Evolutionary conservation across 805 yeast genomes (phyloP).

Genomic region (Metschnikowia santaceciliae): DNA sequence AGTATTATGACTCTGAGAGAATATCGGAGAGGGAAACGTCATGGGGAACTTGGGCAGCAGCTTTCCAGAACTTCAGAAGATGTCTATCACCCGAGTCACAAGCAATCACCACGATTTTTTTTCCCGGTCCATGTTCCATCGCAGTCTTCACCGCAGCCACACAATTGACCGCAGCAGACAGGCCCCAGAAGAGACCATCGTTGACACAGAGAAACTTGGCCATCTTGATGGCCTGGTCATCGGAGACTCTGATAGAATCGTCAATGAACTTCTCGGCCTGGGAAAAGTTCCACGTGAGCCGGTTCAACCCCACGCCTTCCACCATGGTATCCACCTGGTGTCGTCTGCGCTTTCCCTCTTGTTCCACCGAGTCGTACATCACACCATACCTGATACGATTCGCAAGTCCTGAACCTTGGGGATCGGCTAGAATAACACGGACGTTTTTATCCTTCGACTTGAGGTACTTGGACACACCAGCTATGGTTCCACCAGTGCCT

Average conservation of each 20-base stretch:
- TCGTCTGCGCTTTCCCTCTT: conserved; percentile 88
- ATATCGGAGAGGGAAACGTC: conserved; percentile 36
- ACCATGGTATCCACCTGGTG: conserved; percentile 95
- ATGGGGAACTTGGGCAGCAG: conserved; percentile 39
- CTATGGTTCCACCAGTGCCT: conserved; percentile 68
- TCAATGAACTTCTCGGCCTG: conserved; percentile 70
- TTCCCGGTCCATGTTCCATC: conserved; percentile 48
- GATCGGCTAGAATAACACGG: conserved; percentile 76
- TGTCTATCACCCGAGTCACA: conserved; percentile 94
- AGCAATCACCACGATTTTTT: conserved; percentile 74
- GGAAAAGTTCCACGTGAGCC: conserved; percentile 77
- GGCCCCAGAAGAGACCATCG: conserved; percentile 90
- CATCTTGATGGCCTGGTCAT: conserved; percentile 80
- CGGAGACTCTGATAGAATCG: conserved; percentile 75
- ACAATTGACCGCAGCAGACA: conserved; percentile 90
- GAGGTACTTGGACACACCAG: conserved; percentile 23
- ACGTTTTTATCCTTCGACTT: conserved; percentile 46
- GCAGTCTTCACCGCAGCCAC: conserved; percentile 74
- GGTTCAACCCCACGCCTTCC: conserved; percentile 90
- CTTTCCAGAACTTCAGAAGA: conserved; percentile 87
- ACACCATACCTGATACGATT: conserved; percentile 86
- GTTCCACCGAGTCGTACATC: conserved; percentile 85
- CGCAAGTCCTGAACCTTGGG: conserved; percentile 91
- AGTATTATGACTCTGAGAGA: conserved; percentile 7
- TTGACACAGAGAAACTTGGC: conserved; percentile 74